Evolutionary conservation across 805 yeast species (phyloP), one percentile per base, ranked within the genome.

Genomic region (Zygosaccharomyces bisporus): DNA sequence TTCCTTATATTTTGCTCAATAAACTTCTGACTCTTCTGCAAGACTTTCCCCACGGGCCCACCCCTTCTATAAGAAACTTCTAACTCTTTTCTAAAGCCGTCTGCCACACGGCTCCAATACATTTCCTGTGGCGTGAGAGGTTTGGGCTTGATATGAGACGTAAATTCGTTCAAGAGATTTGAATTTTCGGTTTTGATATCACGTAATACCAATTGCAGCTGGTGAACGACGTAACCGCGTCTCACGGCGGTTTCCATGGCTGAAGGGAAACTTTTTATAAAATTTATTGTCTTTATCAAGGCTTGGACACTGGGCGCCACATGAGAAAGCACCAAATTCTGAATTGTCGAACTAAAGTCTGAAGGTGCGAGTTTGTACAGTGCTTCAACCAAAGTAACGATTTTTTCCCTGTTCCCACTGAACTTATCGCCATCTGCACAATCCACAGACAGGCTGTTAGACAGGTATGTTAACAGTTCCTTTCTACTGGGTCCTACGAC

Each of bases 1-100:
- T 53, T 44, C 4, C 44, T 50, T 10, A 63, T 55, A 12, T 60
- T 43, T 19, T 56, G 48, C 1, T 42, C 34, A 5, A 63, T 50
- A 18, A 55, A 32, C 6, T 46, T 46, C 17, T 51, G 47, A 39
- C 59, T 60, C 29, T 54, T 54, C 4, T 49, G 34, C 25, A 63
- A 32, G 13, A 59, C 47, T 46, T 63, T 63, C 4, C 68, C 67
- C 1, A 63, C 67, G 3, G 68, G 68, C 1, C 68, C 68, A 33
- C 68, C 68, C 47, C 68, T 55, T 24, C 51, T 61, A 39, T 41
- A 54, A 2, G 65, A 56, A 7, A 55, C 53, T 27, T 63, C 64
- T n/a, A 62, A 53, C n/a, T 63, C 66, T 25, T 53, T 58, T 41
- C 57, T 57, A 29, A 61, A 63, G 13, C 34, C 41, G 5, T 38